Evolutionary conservation across 2,329 filamentous ascomycete genomes (phyloP), one percentile per base, ranked within the genome.

Genomic region (Ceratocystiopsis brevicomis): DNA sequence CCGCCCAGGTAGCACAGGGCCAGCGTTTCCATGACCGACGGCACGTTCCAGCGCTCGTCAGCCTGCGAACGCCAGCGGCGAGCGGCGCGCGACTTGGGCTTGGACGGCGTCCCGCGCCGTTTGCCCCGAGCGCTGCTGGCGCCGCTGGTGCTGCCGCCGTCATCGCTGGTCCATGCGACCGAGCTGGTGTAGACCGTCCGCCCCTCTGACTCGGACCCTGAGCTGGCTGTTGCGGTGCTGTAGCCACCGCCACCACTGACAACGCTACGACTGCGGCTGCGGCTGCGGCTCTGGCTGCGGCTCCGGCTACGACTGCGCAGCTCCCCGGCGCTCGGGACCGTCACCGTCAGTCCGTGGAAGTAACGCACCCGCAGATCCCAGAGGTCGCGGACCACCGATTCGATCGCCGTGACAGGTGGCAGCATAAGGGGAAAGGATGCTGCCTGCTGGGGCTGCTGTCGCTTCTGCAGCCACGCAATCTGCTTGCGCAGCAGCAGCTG

Each of bases 401-500:
- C 85, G 13, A 95, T 66, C 52, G 93, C 80, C 5, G 65, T 58
- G 1, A 79, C 17, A 18, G 49, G 40, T 3, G 44, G 77, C 13
- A 18, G 37, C 10, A 30, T 13, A 14, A 38, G 13, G 11, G 37
- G 37, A 10, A 17, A 18, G 13, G 15, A 3, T 3, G 12, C 11
- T 13, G 10, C 33, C 16, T 2, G 79, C 16, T 13, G 35, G 11
- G 21, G 36, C 12, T 90, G 68, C 0, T 71, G 70, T 55, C 77
- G 76, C 6, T 68, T 63, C 18, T 71, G 63, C 30, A 96, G 65
- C 67, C 79, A 87, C 54, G 73, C 61, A 15, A 84, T 63, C 62
- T 96, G 88, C 54, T 81, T 83, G 56, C 86, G 76, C 25, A 98
- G 63, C 40, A 96, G 70, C 32, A 94, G 65, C 59, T 96, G 88